Base-by-base conservation (phyloP, 1,284 basidiomycete genomes). In the Anthracocystis setariae region DNA sequence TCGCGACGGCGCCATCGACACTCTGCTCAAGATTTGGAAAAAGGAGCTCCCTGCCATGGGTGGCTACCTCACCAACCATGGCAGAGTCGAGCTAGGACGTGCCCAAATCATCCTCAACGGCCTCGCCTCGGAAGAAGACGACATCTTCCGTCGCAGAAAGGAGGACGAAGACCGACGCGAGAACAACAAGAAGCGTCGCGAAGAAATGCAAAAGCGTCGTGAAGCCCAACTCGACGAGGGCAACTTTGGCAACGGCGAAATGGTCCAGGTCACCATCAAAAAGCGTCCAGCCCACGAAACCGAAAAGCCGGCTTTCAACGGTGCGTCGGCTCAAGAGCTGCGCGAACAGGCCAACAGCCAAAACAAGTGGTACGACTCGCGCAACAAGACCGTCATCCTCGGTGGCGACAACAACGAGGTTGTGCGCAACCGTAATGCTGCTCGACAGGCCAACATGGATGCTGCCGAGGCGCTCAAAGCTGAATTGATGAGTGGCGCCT, bases 1-100 rank as follows among this genome's bases (percentile, higher is more conserved):
- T 82, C 89, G 96, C 78, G 96, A 99, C 86, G 96, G 95, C 58
- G 96, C 95, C 27, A 97, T 99, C 86, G 96, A 98, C 86, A 94
- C 91, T 51, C 86, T 99, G 63, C 86, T 99, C 80, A 90, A 88
- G 83, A 97, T 98, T 60, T 99, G 96, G 96, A 93, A 92, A 85
- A 87, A 87, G 83, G 92, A 94, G 82, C 86, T 99, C 39, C 90
- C 92, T 13, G 88, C 90, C 79, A 97, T 98, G 94, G 94, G 94
- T 53, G 95, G 94, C 49, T 99, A 97, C 85, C 82, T 98, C 76
- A 95, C 95, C 63, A 91, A 97, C 81, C 90, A 97, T 84, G 96
- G 96, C 66, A 88, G 89, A 77, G 88, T 98, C 84, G 91, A 95
- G 83, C 86, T 98, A 64, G 86, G 87, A 37, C 87, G 93, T 83